Base-by-base conservation (phyloP, 306 rosid genomes). In the Senna siamea region DNA sequence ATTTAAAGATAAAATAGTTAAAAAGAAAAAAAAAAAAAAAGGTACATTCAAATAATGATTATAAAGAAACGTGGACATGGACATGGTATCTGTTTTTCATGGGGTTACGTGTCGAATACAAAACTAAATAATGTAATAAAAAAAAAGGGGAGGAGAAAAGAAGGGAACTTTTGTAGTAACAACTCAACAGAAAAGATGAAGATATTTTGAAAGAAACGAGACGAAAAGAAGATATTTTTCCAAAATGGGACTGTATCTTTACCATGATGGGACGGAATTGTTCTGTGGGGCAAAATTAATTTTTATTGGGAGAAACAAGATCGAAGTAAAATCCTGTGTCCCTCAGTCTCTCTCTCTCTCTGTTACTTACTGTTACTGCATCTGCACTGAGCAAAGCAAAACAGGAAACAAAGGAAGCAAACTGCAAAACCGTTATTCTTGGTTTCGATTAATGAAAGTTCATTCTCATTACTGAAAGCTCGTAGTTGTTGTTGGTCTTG, bases 131-230 rank as follows among this genome's bases (percentile, higher is more conserved):
- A 13, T 41, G 13, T 0, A 46, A 41, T 13, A 2, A 46, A 46
- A 46, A 3, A 46, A 14, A 4, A 41, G 3, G 47, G 30, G 30
- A 26, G 4, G 10, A 41, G 14, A 41, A 14, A 46, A 46, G 18
- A 46, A 13, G 13, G 1, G 6, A 46, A 46, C 6, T 2, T 3
- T 3, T 13, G 17, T 37, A 46, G 51, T 15, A 48, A 48, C 38
- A 26, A 18, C 18, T 56, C 63, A 59, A 2, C 30, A n/a, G 22
- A 40, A 22, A 50, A 1, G 26, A 4, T 4, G 8, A 37, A 52
- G 60, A 69, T 69, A 69, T 53, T 53, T 70, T 70, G 61, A 54
- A 53, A 70, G 7, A 69, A 70, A 53, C 18, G 37, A 53, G 47
- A 20, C 58, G 8, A 67, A 11, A 22, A 6, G 20, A 13, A n/a